Base-by-base conservation (phyloP, 2,329 filamentous ascomycete genomes). In the Xylariales sp. region DNA sequence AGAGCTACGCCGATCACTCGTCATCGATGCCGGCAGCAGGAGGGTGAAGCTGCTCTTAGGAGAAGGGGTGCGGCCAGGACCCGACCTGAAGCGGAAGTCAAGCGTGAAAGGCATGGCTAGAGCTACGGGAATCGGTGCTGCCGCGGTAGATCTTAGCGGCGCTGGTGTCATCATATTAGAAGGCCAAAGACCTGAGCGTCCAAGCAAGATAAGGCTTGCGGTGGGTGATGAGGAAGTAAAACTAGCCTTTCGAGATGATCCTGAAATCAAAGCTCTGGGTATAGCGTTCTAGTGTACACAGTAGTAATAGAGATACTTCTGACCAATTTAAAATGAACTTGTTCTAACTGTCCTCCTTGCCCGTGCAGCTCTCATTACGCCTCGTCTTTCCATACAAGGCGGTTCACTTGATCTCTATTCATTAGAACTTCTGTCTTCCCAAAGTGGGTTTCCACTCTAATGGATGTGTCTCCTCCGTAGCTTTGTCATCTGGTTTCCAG, bases 401-500 rank as follows among this genome's bases (percentile, higher is more conserved):
- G n/a, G n/a, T n/a, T n/a, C n/a, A n/a, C n/a, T n/a, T n/a, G 8
- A 25, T 25, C n/a, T n/a, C n/a, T 25, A 8, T 30, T 18, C 14
- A 15, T 57, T 72, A 88, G 57, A 76, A 93, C 61, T 90, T 93
- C 59, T 85, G 78, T 54, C 85, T 74, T 13, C 81, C 81, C 39
- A 95, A 61, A 2, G 79, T 87, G 16, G 90, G 90, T 55, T 86
- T 88, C 93, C 93, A 98, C 30, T 94, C 83, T 29, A 98, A 63
- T 3, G 93, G 93, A 63, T 97, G 89, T 2, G 85, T 86, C 60
- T 97, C 88, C 25, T 85, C 85, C 1, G 91, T 96, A 14, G 93
- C 93, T 37, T 84, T 78, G 32, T 94, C 88, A 59, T 98, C 93
- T 50, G 84, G 85, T 62, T 90, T 94, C 93, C 93, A 98, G 41